Evolutionary conservation across 192 early-diverging fungal genomes (phyloP).

Genomic region (Hyaloraphidium curvatum): DNA sequence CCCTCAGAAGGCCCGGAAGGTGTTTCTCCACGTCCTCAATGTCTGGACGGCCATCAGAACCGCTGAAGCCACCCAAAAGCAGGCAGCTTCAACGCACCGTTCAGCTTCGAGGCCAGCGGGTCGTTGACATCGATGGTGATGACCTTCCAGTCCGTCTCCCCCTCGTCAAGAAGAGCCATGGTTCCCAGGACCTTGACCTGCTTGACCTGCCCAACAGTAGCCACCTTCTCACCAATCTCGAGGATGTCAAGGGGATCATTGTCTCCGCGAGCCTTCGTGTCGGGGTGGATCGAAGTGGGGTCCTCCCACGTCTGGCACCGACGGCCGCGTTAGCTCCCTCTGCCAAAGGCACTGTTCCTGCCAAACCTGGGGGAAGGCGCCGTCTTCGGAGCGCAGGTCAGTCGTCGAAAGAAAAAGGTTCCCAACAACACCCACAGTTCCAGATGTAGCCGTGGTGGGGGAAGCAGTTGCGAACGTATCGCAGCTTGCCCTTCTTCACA

Average conservation of each 20-base stretch:
- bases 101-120: constrained; percentile 88
- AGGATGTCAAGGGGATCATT: constrained; percentile 95
- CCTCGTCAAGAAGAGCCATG: constrained; percentile 97
- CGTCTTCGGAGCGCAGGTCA: constrained; percentile 29
- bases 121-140: constrained; percentile 96
- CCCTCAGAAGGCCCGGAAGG: constrained; percentile 85
- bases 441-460: constrained; percentile 99
- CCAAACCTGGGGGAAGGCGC: constrained; percentile 77
- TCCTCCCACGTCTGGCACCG: constrained; percentile 81
- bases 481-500: constrained; percentile 96
- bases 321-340: background rate
- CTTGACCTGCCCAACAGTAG: constrained; percentile 85
- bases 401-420: background rate
- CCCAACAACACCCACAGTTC: constrained; percentile 41
- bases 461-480: constrained; percentile 96
- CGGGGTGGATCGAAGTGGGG: constrained; percentile 65
- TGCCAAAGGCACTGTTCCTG: background rate
- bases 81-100: constrained; percentile 25
- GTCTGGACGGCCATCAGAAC: constrained; percentile 22
- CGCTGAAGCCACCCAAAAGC: background rate
- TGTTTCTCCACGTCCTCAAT: constrained; percentile 98
- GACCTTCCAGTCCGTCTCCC: constrained; percentile 99
- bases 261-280: constrained; percentile 92
- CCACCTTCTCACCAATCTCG: constrained; percentile 94
- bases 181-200: constrained; percentile 97